These are phyloP conservation scores for Aspergillus mulundensis DNA, from an alignment of 495 filamentous ascomycete species.

Conservation along the genomic window DNA sequence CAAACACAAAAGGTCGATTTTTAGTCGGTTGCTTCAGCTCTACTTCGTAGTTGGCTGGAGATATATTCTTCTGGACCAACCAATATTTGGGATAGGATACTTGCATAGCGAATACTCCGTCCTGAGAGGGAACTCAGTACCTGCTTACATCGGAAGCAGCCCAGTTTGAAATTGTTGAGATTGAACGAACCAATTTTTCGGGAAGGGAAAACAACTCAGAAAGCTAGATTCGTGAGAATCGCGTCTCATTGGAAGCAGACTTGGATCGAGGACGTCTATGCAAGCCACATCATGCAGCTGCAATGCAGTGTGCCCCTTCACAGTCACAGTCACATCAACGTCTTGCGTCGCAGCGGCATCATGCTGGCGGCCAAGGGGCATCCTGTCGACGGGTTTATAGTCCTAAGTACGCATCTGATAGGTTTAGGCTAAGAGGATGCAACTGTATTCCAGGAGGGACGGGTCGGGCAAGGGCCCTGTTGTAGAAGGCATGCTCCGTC, in stretches of 20 bases:
- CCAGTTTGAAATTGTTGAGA: background rate
- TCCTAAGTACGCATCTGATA: background rate
- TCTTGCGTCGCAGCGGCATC: background rate
- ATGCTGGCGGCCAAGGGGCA: background rate
- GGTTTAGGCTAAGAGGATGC: background rate
- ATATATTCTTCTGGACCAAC: too few species aligned
- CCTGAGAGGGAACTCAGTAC: background rate
- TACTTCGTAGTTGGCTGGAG: too few species aligned
- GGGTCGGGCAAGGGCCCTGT: background rate
- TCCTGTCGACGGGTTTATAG: background rate
- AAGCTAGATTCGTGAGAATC: background rate
- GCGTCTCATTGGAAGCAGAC: background rate
- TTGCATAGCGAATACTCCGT: background rate
- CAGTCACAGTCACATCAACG: conserved; percentile 3
- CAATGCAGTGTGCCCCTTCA: conserved; percentile 4
- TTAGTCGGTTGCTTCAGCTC: too few species aligned
- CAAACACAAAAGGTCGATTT: background rate
- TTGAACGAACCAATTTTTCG: background rate
- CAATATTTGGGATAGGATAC: background rate
- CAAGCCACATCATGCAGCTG: conserved; percentile 7
- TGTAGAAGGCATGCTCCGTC: background rate
- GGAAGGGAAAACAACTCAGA: background rate
- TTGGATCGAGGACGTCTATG: background rate
- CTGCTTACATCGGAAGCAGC: background rate
- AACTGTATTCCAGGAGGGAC: background rate